These are phyloP conservation scores for Calendula officinalis DNA, from an alignment of 129 eudicot genomes.

Conservation along the genomic window DNA sequence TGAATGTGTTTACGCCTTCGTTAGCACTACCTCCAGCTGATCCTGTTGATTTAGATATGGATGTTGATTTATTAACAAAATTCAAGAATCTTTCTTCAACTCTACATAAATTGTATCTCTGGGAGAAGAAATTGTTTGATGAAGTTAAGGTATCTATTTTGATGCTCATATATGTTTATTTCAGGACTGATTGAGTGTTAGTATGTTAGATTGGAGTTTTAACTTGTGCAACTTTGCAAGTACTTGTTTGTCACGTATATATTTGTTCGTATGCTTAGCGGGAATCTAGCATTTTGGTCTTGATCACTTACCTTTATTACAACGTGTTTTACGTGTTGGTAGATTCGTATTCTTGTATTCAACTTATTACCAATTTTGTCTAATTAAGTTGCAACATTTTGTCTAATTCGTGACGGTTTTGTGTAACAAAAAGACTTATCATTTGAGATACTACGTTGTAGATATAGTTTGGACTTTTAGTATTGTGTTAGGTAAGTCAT, in stretches of 20 bases:
- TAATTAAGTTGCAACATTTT: background rate
- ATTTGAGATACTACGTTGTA: background rate
- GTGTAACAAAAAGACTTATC: background rate
- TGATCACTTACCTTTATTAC: background rate
- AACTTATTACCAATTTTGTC: background rate
- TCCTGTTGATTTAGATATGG: conserved; percentile 37
- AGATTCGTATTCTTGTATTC: conserved; percentile 1
- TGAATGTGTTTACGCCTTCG: conserved; percentile 56
- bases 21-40: conserved; percentile 44
- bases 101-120: conserved; percentile 71
- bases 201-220: background rate
- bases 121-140: conserved; percentile 96
- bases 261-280: background rate
- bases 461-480: background rate
- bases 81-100: conserved; percentile 78
- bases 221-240: background rate
- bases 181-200: background rate
- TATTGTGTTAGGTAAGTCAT: background rate
- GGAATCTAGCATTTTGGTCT: conserved; percentile 10
- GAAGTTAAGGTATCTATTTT: conserved; percentile 78
- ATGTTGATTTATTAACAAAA: conserved; percentile 48
- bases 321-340: background rate
- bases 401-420: background rate
- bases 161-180: background rate
- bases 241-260: background rate